Evolutionary conservation across 495 filamentous ascomycete genomes (phyloP).

Genomic region (Jackrogersella minutella): DNA sequence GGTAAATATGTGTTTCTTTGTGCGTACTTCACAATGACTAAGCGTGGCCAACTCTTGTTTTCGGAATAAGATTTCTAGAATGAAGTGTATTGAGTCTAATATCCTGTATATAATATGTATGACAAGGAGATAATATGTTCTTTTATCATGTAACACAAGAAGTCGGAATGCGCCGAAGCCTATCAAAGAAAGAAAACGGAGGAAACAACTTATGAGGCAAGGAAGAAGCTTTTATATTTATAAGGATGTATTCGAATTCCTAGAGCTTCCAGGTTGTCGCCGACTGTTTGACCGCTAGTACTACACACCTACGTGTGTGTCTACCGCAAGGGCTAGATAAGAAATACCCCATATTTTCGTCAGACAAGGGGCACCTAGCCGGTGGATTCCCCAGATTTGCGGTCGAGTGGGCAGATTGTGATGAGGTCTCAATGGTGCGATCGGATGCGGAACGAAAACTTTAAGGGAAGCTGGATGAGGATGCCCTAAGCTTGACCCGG

Average conservation of each 20-base stretch:
- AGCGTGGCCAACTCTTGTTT: background rate
- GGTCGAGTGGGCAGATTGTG: conserved; percentile 29
- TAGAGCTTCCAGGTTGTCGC: background rate
- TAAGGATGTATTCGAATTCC: conserved; percentile 13
- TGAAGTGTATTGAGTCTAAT: background rate
- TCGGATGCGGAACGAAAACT: conserved; percentile 32
- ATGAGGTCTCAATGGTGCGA: conserved; percentile 32
- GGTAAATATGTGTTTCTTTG: background rate
- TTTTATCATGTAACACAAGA: background rate
- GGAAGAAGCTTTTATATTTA: background rate
- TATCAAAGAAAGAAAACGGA: background rate
- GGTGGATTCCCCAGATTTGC: conserved; percentile 35
- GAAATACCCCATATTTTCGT: conserved; percentile 33
- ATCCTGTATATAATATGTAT: background rate
- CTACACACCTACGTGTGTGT: conserved; percentile 6
- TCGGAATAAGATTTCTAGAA: background rate
- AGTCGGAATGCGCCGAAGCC: too few species aligned
- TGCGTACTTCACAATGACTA: background rate
- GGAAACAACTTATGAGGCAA: background rate
- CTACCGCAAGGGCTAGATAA: conserved; percentile 3
- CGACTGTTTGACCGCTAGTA: conserved; percentile 34
- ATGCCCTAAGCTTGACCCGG: conserved; percentile 10
- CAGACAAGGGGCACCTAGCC: conserved; percentile 28
- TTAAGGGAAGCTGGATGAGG: conserved; percentile 14
- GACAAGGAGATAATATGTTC: background rate